These are phyloP conservation scores for Aschersonia sp. DNA, from an alignment of 2,329 filamentous ascomycete genomes.

Conservation along the genomic window DNA sequence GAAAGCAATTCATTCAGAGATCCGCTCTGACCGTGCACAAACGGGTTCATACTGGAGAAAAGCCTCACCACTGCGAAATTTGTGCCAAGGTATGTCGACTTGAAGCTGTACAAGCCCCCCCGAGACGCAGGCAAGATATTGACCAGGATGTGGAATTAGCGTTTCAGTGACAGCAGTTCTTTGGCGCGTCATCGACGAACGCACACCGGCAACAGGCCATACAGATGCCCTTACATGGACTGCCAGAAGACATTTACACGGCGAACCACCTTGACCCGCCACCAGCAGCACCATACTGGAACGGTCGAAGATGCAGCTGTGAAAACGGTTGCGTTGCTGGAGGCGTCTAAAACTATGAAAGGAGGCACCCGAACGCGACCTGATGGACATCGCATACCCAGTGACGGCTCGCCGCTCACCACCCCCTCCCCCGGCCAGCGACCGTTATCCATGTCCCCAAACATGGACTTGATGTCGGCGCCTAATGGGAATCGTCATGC, in stretches of 20 bases:
- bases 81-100: slow-evolving; percentile 69
- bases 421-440: slow-evolving; percentile 77
- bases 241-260: slow-evolving; percentile 98
- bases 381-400: slow-evolving; percentile 57
- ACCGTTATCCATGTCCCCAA: slow-evolving; percentile 65
- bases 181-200: slow-evolving; percentile 87
- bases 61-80: slow-evolving; percentile 93
- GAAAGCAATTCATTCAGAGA: slow-evolving; percentile 94
- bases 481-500: slow-evolving; percentile 51
- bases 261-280: slow-evolving; percentile 83
- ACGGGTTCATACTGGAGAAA: slow-evolving; percentile 93
- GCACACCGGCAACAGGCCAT: slow-evolving; percentile 88
- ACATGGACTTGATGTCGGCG: slow-evolving; percentile 55
- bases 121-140: neutral
- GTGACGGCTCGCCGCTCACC: slow-evolving; percentile 58
- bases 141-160: slow-evolving; percentile 33
- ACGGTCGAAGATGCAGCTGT: slow-evolving; percentile 88
- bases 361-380: slow-evolving; percentile 39
- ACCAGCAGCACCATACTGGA: slow-evolving; percentile 91
- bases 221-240: slow-evolving; percentile 94
- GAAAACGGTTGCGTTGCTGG: slow-evolving; percentile 75
- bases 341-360: slow-evolving; percentile 29
- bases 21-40: slow-evolving; percentile 91
- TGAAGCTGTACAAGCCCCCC: neutral
- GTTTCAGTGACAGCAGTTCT: slow-evolving; percentile 92